These are phyloP conservation scores for Agaricales sp. DNA, from an alignment of 1,284 basidiomycete genomes.

Conservation along the genomic window DNA sequence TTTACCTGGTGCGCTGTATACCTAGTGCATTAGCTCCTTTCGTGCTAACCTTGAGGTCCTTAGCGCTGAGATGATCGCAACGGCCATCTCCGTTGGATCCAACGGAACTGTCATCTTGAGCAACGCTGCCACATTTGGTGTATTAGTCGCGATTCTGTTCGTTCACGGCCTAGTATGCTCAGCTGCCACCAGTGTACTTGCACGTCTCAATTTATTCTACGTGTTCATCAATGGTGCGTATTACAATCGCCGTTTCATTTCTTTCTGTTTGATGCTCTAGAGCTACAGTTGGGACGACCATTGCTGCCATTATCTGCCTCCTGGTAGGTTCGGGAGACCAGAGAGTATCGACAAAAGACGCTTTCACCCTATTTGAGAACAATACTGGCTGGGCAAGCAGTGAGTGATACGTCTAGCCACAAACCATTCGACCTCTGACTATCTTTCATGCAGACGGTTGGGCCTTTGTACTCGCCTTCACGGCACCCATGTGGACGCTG, in stretches of 20 bases:
- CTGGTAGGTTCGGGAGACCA: too few species aligned
- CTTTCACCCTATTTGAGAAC: conserved; percentile 63
- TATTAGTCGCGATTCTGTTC: conserved; percentile 51
- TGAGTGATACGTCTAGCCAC: conserved; percentile 23
- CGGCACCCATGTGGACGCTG: conserved; percentile 68
- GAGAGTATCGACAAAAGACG: conserved; percentile 55
- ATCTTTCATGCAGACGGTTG: conserved; percentile 39
- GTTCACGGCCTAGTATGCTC: conserved; percentile 62
- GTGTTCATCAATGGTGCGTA: conserved; percentile 48
- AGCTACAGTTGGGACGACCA: conserved; percentile 39
- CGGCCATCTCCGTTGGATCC: conserved; percentile 52
- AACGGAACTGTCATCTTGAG: conserved; percentile 41
- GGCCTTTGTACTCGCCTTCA: conserved; percentile 65
- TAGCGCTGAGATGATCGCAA: conserved; percentile 66
- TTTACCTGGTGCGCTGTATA: conserved; percentile 40
- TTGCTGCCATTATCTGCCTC: conserved; percentile 53
- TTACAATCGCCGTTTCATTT: conserved; percentile 1
- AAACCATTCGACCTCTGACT: too few species aligned
- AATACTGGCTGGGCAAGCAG: conserved; percentile 58
- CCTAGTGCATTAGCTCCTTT: conserved; percentile 18
- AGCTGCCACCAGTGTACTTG: conserved; percentile 53
- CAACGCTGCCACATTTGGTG: conserved; percentile 55
- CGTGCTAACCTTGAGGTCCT: not conserved
- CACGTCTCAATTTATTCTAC: conserved; percentile 60
- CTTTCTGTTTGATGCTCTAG: conserved; percentile 1